Evolutionary conservation across 1,284 basidiomycete genomes (phyloP).

Genomic region (Cutaneotrichosporon spelunceum): DNA sequence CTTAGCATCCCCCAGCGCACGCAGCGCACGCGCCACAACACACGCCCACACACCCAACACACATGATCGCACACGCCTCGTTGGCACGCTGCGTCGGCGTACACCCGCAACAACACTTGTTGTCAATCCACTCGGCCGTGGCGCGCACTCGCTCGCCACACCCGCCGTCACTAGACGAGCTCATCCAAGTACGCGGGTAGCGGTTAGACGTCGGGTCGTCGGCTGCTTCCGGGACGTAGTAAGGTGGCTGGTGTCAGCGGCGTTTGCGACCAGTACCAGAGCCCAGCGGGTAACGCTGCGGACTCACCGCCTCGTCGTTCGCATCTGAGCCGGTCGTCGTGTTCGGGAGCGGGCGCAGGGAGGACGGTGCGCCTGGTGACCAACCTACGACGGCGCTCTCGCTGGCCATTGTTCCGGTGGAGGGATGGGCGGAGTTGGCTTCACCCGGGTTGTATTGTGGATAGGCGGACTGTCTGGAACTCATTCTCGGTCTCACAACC

Average conservation of each 20-base stretch:
- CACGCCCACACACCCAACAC: not conserved
- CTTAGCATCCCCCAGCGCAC: not conserved
- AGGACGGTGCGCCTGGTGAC: not conserved
- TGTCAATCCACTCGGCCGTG: not conserved
- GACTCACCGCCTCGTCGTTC: not conserved
- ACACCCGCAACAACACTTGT: not conserved
- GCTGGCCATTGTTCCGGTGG: not conserved
- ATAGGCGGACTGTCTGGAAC: no score
- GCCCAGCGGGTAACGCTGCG: not conserved
- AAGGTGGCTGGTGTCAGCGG: slow-evolving; percentile 1
- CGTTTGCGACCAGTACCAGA: no score
- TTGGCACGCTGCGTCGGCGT: not conserved
- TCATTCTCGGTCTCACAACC: no score
- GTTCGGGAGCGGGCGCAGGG: not conserved
- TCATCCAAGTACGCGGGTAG: not conserved
- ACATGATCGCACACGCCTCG: not conserved
- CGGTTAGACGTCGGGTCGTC: not conserved
- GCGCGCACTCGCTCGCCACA: not conserved
- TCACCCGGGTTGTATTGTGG: no score
- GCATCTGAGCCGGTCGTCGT: not conserved
- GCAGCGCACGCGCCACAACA: not conserved
- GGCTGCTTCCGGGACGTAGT: slow-evolving; percentile 3
- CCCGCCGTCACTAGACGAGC: not conserved
- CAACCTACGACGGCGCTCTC: slow-evolving; percentile 1
- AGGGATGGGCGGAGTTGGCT: not conserved